Evolutionary conservation across 1,139 yeast genomes (phyloP).

Genomic region (Torulaspora globosa): DNA sequence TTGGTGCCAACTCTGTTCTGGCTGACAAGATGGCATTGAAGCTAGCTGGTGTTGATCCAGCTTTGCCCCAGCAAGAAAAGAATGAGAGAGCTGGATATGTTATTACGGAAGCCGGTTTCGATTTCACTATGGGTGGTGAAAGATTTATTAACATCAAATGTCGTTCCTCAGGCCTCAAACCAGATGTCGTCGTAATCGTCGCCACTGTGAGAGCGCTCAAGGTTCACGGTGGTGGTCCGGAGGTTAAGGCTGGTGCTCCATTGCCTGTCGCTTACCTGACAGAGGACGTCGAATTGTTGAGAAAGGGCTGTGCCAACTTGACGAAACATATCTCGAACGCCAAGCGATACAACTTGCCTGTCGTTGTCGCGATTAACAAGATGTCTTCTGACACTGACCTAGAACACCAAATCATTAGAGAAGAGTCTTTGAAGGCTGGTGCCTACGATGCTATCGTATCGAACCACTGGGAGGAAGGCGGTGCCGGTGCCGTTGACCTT

Average conservation of each 20-base stretch:
- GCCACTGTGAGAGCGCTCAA: constrained; percentile 97
- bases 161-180: constrained; percentile 84
- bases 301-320: constrained; percentile 82
- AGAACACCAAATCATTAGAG: constrained; percentile 80
- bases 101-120: constrained; percentile 97
- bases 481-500: constrained; percentile 83
- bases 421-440: constrained; percentile 87
- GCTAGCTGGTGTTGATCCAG: constrained; percentile 70
- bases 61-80: constrained; percentile 48
- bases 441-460: constrained; percentile 91
- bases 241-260: constrained; percentile 91
- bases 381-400: constrained; percentile 80
- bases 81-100: constrained; percentile 77
- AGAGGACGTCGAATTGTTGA: constrained; percentile 81
- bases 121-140: constrained; percentile 99
- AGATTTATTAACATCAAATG: constrained; percentile 95
- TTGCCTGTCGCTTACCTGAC: constrained; percentile 80
- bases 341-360: constrained; percentile 82
- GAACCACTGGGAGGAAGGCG: constrained; percentile 99
- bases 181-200: constrained; percentile 91
- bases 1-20: constrained; percentile 91
- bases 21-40: constrained; percentile 96
- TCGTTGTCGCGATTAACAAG: constrained; percentile 91
- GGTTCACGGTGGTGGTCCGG: constrained; percentile 98
- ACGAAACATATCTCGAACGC: constrained; percentile 91